Evolutionary conservation across 164 flowering plant genomes (phyloP).

Genomic region (Aristolochia fimbriata): DNA sequence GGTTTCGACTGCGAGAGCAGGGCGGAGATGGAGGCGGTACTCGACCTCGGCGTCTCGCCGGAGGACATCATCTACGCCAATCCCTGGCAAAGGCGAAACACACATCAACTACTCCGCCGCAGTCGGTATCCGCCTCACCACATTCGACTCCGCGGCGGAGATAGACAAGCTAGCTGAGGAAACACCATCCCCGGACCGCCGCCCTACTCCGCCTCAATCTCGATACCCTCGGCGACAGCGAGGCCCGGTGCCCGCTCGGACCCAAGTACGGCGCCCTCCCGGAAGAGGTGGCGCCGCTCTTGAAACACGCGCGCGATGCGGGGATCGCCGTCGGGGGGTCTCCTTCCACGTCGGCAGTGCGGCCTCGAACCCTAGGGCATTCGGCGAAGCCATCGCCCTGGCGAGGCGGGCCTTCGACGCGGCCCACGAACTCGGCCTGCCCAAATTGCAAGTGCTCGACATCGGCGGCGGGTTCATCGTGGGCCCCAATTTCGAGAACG

Average conservation of each 20-base stretch:
- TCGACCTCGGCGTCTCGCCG: conserved; percentile 37
- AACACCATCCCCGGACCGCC: conserved; percentile 30
- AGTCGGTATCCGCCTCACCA: conserved; percentile 40
- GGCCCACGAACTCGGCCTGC: conserved; percentile 26
- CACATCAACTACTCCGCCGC: conserved; percentile 36
- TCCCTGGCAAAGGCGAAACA: conserved; percentile 39
- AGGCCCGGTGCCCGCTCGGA: conserved; percentile 31
- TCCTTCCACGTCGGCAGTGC: conserved; percentile 52
- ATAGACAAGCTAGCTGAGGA: conserved; percentile 35
- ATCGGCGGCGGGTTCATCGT: conserved; percentile 45
- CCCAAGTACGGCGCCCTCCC: conserved; percentile 47
- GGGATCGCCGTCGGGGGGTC: conserved; percentile 10
- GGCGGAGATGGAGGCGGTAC: conserved; percentile 40
- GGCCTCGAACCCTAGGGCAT: conserved; percentile 15
- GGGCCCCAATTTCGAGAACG: conserved; percentile 21
- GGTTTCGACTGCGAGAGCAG: conserved; percentile 45
- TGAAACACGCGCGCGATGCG: conserved; percentile 27
- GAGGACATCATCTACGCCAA: conserved; percentile 43
- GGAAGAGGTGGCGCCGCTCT: conserved; percentile 36
- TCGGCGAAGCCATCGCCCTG: conserved; percentile 26
- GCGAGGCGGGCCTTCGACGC: conserved; percentile 27
- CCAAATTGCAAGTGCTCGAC: conserved; percentile 30
- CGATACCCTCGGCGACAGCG: conserved; percentile 29
- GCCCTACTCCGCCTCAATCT: conserved; percentile 32
- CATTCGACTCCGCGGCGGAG: conserved; percentile 35